phyloP scores from a whole-genome alignment of 164 flowering plant genomes.

The Liquidambar formosana region DNA sequence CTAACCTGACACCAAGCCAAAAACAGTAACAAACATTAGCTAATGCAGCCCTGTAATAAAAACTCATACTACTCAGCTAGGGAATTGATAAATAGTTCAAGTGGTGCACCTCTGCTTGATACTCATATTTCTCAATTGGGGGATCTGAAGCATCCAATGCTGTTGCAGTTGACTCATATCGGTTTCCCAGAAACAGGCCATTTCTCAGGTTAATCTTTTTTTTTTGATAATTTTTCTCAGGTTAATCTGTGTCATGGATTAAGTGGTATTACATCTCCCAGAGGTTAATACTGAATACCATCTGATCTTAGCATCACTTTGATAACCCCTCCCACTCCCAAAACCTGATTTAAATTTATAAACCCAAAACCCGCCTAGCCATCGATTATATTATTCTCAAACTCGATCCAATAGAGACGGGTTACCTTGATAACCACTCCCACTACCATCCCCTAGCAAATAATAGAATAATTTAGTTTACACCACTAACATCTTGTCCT shows the following conservation, averaged over 20 bases:
- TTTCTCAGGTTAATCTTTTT: constrained; percentile 28
- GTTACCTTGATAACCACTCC: no score
- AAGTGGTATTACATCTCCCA: constrained; percentile 14
- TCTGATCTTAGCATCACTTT: constrained; percentile 35
- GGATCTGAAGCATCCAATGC: constrained; percentile 58
- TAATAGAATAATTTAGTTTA: no score
- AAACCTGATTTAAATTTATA: no score
- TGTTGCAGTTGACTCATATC: constrained; percentile 79
- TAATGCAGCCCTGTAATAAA: background rate
- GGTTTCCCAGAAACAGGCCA: constrained; percentile 32
- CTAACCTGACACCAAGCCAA: constrained; percentile 62
- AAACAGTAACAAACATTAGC: background rate
- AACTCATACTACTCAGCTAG: no score
- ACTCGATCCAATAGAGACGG: no score
- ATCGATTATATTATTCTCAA: no score
- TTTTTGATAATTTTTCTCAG: no score
- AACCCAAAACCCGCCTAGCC: no score
- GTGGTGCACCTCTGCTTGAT: constrained; percentile 86
- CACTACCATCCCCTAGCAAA: no score
- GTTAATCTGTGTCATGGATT: constrained; percentile 21
- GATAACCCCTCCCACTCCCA: constrained; percentile 45
- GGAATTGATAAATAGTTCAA: background rate
- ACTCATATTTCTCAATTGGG: constrained; percentile 79
- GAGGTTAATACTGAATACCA: constrained; percentile 50
- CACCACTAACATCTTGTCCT: no score